Base-by-base conservation (phyloP, 2,329 filamentous ascomycete species). In the Periconia macrospinosa region DNA sequence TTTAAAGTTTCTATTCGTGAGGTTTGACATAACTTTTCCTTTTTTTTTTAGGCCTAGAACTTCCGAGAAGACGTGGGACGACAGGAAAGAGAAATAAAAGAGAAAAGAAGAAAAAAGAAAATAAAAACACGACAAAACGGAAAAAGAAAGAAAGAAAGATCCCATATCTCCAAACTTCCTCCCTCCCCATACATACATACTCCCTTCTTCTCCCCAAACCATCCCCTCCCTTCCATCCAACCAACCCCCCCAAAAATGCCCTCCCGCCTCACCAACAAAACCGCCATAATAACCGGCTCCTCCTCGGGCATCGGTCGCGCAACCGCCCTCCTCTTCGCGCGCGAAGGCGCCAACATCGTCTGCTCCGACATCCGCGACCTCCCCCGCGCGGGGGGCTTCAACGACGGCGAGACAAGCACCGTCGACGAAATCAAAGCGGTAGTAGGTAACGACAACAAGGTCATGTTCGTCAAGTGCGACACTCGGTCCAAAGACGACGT, bases 401-500 rank as follows among this genome's bases (percentile, higher is more conserved):
- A 59, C 41, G 63, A 47, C 6, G 30, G 33, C 5, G 6, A 5
- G 15, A 19, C 6, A 18, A 71, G 59, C 23, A 70, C 70, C 0
- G 70, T 72, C 0, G 63, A 73, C 47, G 72, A 74, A 41, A 59
- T 65, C 8, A 45, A 62, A 3, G 53, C 61, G 3, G 50, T 61
- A 2, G 73, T 70, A 17, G 72, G 69, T 5, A 58, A 10, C 5
- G 15, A 37, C 5, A 5, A 37, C 11, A n/a, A 66, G 43, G 67
- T 68, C 13, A 66, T 74, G 1, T 78, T 76, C 58, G 56, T 68
- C 2, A 67, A 68, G 50, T 68, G 68, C 46, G 71, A 85, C 62
- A 79, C 83, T 3, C 69, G 74, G 5, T 65, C 75, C 13, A 65
- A 75, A 15, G 56, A 57, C 0, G 70, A 78, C 8, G 77, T 84